A percentile compares a stretch with the other conserved stretches of the same genome.
These are phyloP conservation scores for Trichosporon inkin DNA, from an alignment of 1,284 basidiomycete genomes.

Conservation along the genomic window DNA sequence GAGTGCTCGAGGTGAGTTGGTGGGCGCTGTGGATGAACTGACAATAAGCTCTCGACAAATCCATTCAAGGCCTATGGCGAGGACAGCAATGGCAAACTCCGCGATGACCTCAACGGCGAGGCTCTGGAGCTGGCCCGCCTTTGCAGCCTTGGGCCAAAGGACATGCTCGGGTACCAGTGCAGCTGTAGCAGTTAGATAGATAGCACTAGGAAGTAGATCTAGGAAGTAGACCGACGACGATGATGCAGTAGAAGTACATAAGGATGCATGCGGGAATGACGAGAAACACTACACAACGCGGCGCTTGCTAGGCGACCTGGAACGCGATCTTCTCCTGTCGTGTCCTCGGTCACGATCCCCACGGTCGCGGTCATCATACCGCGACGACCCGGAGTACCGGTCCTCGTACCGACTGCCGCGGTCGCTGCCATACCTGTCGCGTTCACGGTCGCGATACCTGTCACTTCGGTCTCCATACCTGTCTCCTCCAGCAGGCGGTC, in stretches of 20 bases:
- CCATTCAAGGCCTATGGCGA: constrained; percentile 78
- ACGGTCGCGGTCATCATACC: constrained; percentile 55
- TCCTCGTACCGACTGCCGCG: constrained; percentile 3
- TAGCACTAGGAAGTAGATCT: neutral
- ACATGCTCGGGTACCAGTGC: constrained; percentile 84
- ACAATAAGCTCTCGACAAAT: constrained; percentile 66
- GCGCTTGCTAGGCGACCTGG: constrained; percentile 25
- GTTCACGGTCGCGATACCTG: constrained; percentile 51
- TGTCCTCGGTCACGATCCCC: constrained; percentile 28
- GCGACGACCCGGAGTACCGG: constrained; percentile 1
- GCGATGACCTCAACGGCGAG: constrained; percentile 50
- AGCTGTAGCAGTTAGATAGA: constrained; percentile 72
- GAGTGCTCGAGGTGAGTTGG: constrained; percentile 28
- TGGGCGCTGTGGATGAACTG: neutral
- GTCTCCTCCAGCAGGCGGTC: constrained; percentile 13
- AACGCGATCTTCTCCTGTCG: constrained; percentile 21
- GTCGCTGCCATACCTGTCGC: constrained; percentile 48
- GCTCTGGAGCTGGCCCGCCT: constrained; percentile 64
- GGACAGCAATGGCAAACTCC: constrained; percentile 68
- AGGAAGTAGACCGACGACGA: neutral
- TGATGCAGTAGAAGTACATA: neutral
- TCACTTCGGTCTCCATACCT: constrained; percentile 55
- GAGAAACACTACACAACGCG: constrained; percentile 19
- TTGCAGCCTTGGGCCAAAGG: constrained; percentile 70
- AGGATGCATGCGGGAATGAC: neutral